These are phyloP conservation scores for Chytriomyces sp. DNA, from an alignment of 192 early-diverging fungal genomes.

Conservation along the genomic window DNA sequence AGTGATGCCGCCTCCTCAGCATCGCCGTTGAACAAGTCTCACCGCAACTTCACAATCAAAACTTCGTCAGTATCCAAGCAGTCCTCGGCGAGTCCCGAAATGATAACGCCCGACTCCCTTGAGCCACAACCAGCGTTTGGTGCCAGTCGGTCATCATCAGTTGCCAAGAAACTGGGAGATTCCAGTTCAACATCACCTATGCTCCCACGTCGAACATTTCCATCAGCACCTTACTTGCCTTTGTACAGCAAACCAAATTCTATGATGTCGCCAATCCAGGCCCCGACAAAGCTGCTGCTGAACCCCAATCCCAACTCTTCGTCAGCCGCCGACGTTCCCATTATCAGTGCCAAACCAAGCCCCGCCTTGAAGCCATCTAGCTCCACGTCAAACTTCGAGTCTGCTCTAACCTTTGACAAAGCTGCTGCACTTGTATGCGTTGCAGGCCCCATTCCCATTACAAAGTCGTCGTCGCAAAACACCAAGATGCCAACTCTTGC, in stretches of 20 bases:
- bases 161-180: too few species aligned
- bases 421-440: not conserved
- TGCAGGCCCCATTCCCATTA: not conserved
- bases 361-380: not conserved
- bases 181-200: conserved; percentile 4
- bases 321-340: conserved; percentile 25
- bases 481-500: not conserved
- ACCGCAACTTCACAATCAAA: too few species aligned
- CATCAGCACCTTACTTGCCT: conserved; percentile 25
- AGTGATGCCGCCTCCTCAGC: not conserved
- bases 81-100: too few species aligned
- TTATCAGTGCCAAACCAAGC: not conserved
- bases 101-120: not conserved
- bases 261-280: conserved; percentile 2
- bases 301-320: conserved; percentile 33
- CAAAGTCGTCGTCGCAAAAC: not conserved
- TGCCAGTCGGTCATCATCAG: not conserved
- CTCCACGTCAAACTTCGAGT: too few species aligned
- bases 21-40: not conserved
- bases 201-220: conserved; percentile 16
- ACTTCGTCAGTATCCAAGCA: too few species aligned
- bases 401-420: not conserved
- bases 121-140: too few species aligned
- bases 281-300: conserved; percentile 9
- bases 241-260: conserved; percentile 4